Base-by-base conservation (phyloP, 2,329 filamentous ascomycete genomes). In the Teratosphaeriaceae sp. region DNA sequence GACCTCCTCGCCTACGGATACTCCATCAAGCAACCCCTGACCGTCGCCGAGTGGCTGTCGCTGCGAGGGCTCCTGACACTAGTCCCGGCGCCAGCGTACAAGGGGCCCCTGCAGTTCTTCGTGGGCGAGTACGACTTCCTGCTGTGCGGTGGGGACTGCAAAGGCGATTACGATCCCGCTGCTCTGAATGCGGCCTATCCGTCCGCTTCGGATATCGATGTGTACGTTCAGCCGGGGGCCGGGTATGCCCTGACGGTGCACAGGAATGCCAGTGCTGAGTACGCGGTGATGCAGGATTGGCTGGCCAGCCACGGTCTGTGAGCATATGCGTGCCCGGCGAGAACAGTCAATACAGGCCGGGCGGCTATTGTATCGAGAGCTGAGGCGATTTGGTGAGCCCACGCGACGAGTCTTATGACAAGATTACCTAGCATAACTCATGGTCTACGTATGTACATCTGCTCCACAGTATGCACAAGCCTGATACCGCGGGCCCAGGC, bases 61-160 rank as follows among this genome's bases (percentile, higher is more conserved):
- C 41, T 42, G 2, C 30, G 15, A 7, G 49, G 29, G 18, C 30
- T 60, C 19, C 50, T 49, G 11, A 42, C 45, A 8, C 41, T 49
- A n/a, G 63, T 57, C 2, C 12, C 33, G 11, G 9, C 23, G 13
- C 45, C 52, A 5, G 21, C 29, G 7, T 62, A 62, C 46, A 58
- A 42, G 18, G 60, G 48, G 1, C 64, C 64, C 11, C 46, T 66
- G 20, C 58, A 64, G 47, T 61, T 57, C 44, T 48, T 66, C n/a
- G 30, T 61, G 29, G 56, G 58, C 26, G 54, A 56, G 38, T 43
- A 38, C 21, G 54, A 56, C 38, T 50, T 50, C 35, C 45, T 48
- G 40, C 48, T 63, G 26, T 69, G 66, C 48, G 46, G 44, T 29
- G 65, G 66, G 13, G 60, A 68, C 51, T 68, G 65, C 49, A 65